Evolutionary conservation across 345 rosid genomes (phyloP).

Genomic region (Ceriops decandra): DNA sequence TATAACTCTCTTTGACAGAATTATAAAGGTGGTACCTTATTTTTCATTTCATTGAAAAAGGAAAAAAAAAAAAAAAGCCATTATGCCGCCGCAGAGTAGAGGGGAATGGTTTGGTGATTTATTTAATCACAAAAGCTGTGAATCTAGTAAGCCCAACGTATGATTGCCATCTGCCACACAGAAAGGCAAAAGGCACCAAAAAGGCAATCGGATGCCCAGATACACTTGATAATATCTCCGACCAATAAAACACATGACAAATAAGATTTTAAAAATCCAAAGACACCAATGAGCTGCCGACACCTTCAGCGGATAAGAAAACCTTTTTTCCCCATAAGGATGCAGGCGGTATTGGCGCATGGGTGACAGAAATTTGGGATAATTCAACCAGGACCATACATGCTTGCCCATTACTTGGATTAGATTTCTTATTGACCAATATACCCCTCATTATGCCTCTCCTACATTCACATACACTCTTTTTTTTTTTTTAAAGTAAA

Average conservation of each 20-base stretch:
- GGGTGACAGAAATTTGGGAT: slow-evolving; percentile 24
- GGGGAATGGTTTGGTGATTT: neutral
- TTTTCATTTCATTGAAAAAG: too few species aligned
- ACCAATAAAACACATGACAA: slow-evolving; percentile 29
- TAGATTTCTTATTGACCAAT: slow-evolving; percentile 6
- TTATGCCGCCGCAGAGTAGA: too few species aligned
- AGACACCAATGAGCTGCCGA: slow-evolving; percentile 27
- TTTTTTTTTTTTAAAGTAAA: neutral
- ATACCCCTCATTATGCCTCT: slow-evolving; percentile 2
- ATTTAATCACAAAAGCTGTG: slow-evolving; percentile 39
- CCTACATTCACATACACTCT: neutral
- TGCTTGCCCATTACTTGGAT: slow-evolving; percentile 29
- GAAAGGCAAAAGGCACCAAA: slow-evolving; percentile 47
- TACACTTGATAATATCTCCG: slow-evolving; percentile 48
- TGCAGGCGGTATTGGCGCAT: slow-evolving; percentile 24
- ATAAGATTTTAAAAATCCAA: slow-evolving; percentile 44
- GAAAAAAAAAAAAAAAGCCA: too few species aligned
- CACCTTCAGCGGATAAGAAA: slow-evolving; percentile 49
- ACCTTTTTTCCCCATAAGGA: slow-evolving; percentile 8
- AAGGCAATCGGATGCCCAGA: slow-evolving; percentile 28
- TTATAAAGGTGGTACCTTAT: too few species aligned
- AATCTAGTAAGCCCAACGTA: slow-evolving; percentile 59
- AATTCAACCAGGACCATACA: slow-evolving; percentile 17
- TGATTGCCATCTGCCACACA: slow-evolving; percentile 53
- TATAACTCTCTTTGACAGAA: too few species aligned